Evolutionary conservation across 495 filamentous ascomycete genomes (phyloP).

Genomic region (Xeromyces bisporus): DNA sequence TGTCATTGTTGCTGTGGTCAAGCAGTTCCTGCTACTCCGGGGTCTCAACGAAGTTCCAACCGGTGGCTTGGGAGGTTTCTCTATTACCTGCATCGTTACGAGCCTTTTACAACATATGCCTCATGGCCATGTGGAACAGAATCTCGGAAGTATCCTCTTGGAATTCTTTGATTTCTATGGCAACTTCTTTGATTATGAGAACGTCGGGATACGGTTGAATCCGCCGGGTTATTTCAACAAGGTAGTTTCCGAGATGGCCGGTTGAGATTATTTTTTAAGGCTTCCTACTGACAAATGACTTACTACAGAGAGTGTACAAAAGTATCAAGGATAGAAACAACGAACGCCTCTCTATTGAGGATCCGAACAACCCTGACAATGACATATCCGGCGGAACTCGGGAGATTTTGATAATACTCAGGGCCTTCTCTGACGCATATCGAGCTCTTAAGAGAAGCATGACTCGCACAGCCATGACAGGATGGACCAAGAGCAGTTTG

Average conservation of each 20-base stretch:
- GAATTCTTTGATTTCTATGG: slow-evolving; percentile 84
- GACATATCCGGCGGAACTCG: slow-evolving; percentile 73
- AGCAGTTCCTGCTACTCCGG: slow-evolving; percentile 80
- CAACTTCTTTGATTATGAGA: slow-evolving; percentile 49
- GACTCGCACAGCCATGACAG: slow-evolving; percentile 15
- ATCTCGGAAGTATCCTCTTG: slow-evolving; percentile 64
- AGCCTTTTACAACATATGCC: slow-evolving; percentile 68
- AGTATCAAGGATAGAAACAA: slow-evolving; percentile 21
- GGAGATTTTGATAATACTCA: slow-evolving; percentile 43
- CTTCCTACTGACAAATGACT: slow-evolving; percentile 1
- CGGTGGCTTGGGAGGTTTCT: slow-evolving; percentile 89
- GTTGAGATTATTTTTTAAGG: no score
- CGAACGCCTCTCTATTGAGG: slow-evolving; percentile 56
- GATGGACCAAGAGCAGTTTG: slow-evolving; percentile 32
- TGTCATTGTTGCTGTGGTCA: slow-evolving; percentile 65
- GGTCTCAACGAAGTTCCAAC: slow-evolving; percentile 76
- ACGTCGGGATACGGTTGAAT: slow-evolving; percentile 53
- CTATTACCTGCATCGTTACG: slow-evolving; percentile 83
- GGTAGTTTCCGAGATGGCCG: slow-evolving; percentile 37
- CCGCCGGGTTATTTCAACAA: slow-evolving; percentile 57
- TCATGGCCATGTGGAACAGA: slow-evolving; percentile 38
- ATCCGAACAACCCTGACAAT: slow-evolving; percentile 69
- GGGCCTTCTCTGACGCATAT: slow-evolving; percentile 47
- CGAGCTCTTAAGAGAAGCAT: slow-evolving; percentile 39
- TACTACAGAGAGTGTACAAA: slow-evolving; percentile 8